Percentiles rank a stretch among this genome's conserved stretches.
phyloP scores from a whole-genome alignment of 2,329 filamentous ascomycete genomes.

The Fusarium musae region DNA sequence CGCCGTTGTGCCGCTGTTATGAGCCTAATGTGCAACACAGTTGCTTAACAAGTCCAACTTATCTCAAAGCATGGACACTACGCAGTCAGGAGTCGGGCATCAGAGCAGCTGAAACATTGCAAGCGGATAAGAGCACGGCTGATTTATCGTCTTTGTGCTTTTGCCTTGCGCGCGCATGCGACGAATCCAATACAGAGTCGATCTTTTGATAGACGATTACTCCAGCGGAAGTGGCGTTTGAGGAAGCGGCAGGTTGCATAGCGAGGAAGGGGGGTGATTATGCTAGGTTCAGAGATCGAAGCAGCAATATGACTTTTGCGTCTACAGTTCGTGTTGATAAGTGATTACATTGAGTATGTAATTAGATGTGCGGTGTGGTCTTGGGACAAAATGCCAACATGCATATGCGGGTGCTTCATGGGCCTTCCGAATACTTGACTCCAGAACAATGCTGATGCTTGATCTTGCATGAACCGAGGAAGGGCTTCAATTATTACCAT shows the following conservation, averaged over 20 bases:
- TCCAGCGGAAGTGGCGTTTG: not conserved
- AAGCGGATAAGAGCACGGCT: conserved; percentile 14
- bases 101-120: not conserved
- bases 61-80: conserved; percentile 16
- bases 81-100: not conserved
- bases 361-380: not conserved
- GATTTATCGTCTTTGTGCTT: not conserved
- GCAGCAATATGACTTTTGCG: not conserved
- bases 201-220: conserved; percentile 14
- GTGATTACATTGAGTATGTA: not conserved
- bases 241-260: not conserved
- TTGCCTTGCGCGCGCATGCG: conserved; percentile 4
- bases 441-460: not conserved
- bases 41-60: conserved; percentile 19
- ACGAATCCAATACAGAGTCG: conserved; percentile 14
- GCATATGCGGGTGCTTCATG: not conserved
- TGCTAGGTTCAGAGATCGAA: conserved; percentile 23
- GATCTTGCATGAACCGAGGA: not conserved
- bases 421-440: not conserved
- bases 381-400: not conserved
- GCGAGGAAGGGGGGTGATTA: conserved; percentile 2
- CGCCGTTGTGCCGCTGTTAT: conserved; percentile 19
- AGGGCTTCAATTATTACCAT: not conserved
- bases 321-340: not conserved
- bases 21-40: not conserved